These are phyloP conservation scores for Tremellales sp. DNA, from an alignment of 1,284 basidiomycete genomes.

Conservation along the genomic window DNA sequence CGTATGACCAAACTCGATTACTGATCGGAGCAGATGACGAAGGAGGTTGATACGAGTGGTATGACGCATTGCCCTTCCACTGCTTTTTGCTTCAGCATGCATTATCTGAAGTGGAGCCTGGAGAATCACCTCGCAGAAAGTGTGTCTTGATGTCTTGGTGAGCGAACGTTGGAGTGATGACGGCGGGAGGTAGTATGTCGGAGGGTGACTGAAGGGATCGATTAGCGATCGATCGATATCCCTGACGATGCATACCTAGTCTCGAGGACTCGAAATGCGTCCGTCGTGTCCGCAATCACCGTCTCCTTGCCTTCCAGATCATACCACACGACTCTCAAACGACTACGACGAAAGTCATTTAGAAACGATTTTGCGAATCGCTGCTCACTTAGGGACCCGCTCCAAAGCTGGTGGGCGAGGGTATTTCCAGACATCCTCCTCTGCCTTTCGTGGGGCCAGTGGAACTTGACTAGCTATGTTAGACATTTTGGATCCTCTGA, in stretches of 20 bases:
- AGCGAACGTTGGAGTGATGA: conserved; percentile 23
- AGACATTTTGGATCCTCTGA: not conserved
- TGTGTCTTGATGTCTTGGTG: conserved; percentile 18
- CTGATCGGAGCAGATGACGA: conserved; percentile 9
- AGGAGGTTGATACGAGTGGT: conserved; percentile 29
- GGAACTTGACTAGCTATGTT: conserved; percentile 8
- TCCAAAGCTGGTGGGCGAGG: conserved; percentile 44
- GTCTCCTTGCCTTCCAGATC: conserved; percentile 23
- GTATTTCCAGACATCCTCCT: conserved; percentile 46
- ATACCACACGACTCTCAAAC: conserved; percentile 33
- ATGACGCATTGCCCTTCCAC: conserved; percentile 44
- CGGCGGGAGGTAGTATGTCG: conserved; percentile 44
- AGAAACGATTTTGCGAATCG: not conserved
- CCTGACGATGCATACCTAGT: conserved; percentile 31
- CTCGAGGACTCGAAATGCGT: conserved; percentile 42
- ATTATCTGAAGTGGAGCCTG: too few relatives aligned
- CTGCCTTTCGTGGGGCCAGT: conserved; percentile 18
- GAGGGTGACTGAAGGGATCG: conserved; percentile 34
- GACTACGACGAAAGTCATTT: conserved; percentile 12
- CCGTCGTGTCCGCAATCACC: conserved; percentile 33
- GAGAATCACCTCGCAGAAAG: conserved; percentile 41
- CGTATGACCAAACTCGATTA: conserved; percentile 43
- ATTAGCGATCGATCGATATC: not conserved
- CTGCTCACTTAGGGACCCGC: conserved; percentile 24
- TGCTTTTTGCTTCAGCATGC: conserved; percentile 3